Percentiles rank a stretch among this genome's conserved stretches.
Evolutionary conservation across 768 basidiomycete species (phyloP).

Genomic region (Gymnopilus junonius): DNA sequence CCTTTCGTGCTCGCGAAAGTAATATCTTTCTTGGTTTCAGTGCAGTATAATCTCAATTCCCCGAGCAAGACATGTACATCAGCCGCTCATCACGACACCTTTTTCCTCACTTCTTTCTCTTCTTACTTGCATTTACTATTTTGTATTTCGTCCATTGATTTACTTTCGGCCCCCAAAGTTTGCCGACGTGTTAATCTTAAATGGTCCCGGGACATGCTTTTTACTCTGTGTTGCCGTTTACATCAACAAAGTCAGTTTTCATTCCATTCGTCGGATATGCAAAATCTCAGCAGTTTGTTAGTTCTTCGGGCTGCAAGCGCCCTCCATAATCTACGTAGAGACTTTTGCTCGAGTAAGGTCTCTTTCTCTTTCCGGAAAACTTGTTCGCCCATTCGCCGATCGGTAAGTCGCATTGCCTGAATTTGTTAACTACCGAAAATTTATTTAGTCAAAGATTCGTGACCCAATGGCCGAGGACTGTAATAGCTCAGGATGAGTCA

Average conservation of each 20-base stretch:
- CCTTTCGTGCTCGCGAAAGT: slow-evolving; percentile 6
- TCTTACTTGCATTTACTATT: slow-evolving; percentile 58
- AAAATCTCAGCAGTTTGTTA: slow-evolving; percentile 34
- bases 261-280: neutral
- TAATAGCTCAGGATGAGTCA: slow-evolving; percentile 34
- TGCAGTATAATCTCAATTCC: slow-evolving; percentile 74
- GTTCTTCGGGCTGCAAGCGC: slow-evolving; percentile 76
- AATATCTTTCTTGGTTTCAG: slow-evolving; percentile 11
- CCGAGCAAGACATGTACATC: slow-evolving; percentile 87
- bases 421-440: neutral
- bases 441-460: slow-evolving; percentile 62
- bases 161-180: slow-evolving; percentile 36
- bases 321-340: slow-evolving; percentile 86
- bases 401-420: slow-evolving; percentile 46
- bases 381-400: slow-evolving; percentile 84
- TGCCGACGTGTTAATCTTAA: slow-evolving; percentile 82
- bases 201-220: slow-evolving; percentile 95
- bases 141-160: slow-evolving; percentile 60
- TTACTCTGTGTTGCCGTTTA: slow-evolving; percentile 73
- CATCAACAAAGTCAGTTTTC: slow-evolving; percentile 66
- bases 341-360: slow-evolving; percentile 87
- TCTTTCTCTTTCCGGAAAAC: slow-evolving; percentile 83
- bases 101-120: slow-evolving; percentile 69
- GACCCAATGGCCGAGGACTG: slow-evolving; percentile 80
- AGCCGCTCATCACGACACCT: slow-evolving; percentile 72